Evolutionary conservation across 495 filamentous ascomycete species (phyloP).

Genomic region (Aspergillus homomorphus): DNA sequence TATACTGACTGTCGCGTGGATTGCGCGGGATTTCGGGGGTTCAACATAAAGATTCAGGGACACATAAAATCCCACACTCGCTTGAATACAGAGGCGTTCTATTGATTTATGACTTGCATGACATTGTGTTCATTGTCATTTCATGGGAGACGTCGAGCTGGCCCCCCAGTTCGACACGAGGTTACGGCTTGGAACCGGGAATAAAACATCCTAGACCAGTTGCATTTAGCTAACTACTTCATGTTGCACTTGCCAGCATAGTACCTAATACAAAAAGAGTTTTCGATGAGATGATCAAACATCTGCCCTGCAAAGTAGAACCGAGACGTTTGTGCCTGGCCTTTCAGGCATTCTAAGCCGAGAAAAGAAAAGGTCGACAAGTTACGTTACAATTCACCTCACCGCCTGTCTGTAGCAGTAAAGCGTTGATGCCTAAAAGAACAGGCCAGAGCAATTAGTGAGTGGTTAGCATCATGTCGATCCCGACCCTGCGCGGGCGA

Average conservation of each 20-base stretch:
- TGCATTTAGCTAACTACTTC: constrained; percentile 16
- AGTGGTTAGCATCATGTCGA: background rate
- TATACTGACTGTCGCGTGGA: background rate
- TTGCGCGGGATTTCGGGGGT: constrained; percentile 3
- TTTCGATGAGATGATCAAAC: no score
- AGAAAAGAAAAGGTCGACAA: no score
- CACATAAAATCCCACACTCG: constrained; percentile 4
- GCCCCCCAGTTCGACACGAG: constrained; percentile 4
- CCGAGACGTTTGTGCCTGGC: no score
- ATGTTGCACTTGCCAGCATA: constrained; percentile 16
- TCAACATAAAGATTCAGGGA: background rate
- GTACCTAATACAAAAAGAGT: constrained; percentile 13
- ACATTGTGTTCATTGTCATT: constrained; percentile 18
- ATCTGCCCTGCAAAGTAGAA: no score
- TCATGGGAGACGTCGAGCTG: constrained; percentile 11
- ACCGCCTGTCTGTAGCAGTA: no score
- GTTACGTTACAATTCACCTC: no score
- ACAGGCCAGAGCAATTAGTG: background rate
- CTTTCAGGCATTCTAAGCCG: no score
- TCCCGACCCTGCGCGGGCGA: background rate
- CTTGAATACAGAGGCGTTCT: constrained; percentile 23
- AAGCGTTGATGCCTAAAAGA: background rate
- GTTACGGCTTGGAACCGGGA: constrained; percentile 12
- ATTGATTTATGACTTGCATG: constrained; percentile 27
- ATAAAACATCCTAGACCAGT: constrained; percentile 17